Percentiles rank a stretch among this genome's conserved stretches.
These are phyloP conservation scores for Huntiella abstrusa DNA, from an alignment of 2,329 filamentous ascomycete species.

Conservation along the genomic window DNA sequence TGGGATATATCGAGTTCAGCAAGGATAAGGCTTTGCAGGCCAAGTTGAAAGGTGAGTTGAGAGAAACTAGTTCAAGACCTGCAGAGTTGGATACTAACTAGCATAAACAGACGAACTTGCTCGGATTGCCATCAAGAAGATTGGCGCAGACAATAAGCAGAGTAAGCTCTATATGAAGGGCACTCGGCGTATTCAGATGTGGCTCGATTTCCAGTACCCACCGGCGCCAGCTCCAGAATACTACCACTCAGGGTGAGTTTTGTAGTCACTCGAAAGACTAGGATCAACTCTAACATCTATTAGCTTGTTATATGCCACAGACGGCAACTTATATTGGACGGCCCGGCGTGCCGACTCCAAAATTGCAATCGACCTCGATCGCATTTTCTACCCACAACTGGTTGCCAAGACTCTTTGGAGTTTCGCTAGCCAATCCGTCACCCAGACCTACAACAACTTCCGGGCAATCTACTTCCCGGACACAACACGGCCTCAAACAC, in stretches of 20 bases:
- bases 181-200: slow-evolving; percentile 5
- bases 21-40: slow-evolving; percentile 29
- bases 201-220: slow-evolving; percentile 9
- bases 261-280: not conserved
- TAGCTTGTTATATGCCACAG: slow-evolving; percentile 7
- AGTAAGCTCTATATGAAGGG: slow-evolving; percentile 8
- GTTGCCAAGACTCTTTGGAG: slow-evolving; percentile 1
- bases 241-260: slow-evolving; percentile 8
- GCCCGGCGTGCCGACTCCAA: slow-evolving; percentile 5
- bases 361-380: slow-evolving; percentile 8
- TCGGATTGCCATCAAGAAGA: slow-evolving; percentile 6
- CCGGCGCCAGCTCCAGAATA: slow-evolving; percentile 5
- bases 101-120: slow-evolving; percentile 1
- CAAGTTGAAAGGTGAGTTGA: slow-evolving; percentile 22
- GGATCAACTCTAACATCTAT: not conserved
- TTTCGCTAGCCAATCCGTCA: not conserved
- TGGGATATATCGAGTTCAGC: slow-evolving; percentile 38
- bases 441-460: slow-evolving; percentile 3
- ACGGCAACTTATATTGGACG: slow-evolving; percentile 8
- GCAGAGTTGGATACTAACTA: not conserved
- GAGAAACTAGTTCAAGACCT: not conserved
- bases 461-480: slow-evolving; percentile 10
- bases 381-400: slow-evolving; percentile 9
- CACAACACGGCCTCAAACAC: slow-evolving; percentile 2
- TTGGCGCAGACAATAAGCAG: slow-evolving; percentile 9